phyloP scores from a whole-genome alignment of 805 yeast species.

The Zygoascus flipseniorum region DNA sequence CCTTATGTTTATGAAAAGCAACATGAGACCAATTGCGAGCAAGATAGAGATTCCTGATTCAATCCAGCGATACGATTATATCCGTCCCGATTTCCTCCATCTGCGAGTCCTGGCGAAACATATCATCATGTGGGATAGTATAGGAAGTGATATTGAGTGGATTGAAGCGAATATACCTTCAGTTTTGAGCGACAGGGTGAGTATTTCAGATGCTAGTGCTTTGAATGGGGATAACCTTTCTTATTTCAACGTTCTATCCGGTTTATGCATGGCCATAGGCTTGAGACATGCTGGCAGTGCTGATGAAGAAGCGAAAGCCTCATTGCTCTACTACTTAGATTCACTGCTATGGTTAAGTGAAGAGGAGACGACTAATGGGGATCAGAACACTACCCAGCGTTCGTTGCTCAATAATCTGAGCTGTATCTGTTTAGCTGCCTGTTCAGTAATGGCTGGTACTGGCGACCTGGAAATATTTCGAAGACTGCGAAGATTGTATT shows the following conservation, averaged over 20 bases:
- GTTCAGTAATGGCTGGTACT: constrained; percentile 81
- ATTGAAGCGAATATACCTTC: constrained; percentile 48
- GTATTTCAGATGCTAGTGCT: constrained; percentile 20
- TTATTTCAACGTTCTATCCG: constrained; percentile 60
- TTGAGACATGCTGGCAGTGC: constrained; percentile 68
- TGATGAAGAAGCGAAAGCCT: constrained; percentile 43
- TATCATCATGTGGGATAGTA: constrained; percentile 62
- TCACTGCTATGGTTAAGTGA: constrained; percentile 37
- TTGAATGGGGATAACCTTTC: constrained; percentile 56
- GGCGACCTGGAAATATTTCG: constrained; percentile 78
- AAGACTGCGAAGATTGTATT: constrained; percentile 63
- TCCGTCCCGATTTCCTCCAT: constrained; percentile 70
- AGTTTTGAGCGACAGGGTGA: constrained; percentile 30
- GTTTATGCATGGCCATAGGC: constrained; percentile 66
- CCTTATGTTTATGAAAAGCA: constrained; percentile 64
- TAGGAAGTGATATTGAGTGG: constrained; percentile 48
- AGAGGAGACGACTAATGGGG: constrained; percentile 38
- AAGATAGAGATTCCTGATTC: constrained; percentile 55
- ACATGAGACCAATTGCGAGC: constrained; percentile 48
- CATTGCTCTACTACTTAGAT: constrained; percentile 49
- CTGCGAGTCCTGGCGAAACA: constrained; percentile 55
- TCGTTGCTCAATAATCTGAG: constrained; percentile 51
- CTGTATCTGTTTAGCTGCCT: constrained; percentile 51
- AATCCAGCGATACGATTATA: constrained; percentile 51
- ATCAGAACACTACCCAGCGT: constrained; percentile 45